Evolutionary conservation across 2,329 filamentous ascomycete genomes (phyloP).

Genomic region (Bipolaris victoriae): DNA sequence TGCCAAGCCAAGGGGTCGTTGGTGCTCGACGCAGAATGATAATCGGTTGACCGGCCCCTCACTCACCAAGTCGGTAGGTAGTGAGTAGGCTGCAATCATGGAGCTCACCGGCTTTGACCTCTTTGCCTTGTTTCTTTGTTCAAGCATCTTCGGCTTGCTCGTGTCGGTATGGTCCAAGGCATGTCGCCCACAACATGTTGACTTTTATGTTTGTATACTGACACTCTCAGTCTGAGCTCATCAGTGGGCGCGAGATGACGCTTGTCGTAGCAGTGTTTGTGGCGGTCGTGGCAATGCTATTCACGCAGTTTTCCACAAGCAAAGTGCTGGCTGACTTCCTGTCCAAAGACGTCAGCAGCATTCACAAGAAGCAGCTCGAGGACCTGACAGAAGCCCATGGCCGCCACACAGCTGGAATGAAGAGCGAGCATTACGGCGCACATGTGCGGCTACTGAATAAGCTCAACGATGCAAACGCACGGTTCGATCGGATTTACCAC

Average conservation of each 20-base stretch:
- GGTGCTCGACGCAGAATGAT: background rate
- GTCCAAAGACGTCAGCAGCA: background rate
- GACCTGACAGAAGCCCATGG: conserved; percentile 19
- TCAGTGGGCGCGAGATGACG: conserved; percentile 16
- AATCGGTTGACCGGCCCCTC: background rate
- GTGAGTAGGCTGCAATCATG: conserved; percentile 7
- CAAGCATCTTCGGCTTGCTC: conserved; percentile 14
- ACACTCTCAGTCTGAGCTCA: conserved; percentile 10
- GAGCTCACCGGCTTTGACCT: conserved; percentile 15
- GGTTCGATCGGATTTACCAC: conserved; percentile 17
- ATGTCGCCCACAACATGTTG: background rate
- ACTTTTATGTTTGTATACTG: background rate
- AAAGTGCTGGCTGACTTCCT: conserved; percentile 10
- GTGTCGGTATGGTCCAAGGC: conserved; percentile 6
- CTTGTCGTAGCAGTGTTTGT: conserved; percentile 16
- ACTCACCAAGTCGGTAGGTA: background rate
- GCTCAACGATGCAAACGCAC: conserved; percentile 6
- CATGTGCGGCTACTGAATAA: conserved; percentile 9
- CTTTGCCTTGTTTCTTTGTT: conserved; percentile 18
- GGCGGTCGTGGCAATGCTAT: background rate
- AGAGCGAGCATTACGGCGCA: conserved; percentile 8
- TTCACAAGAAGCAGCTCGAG: conserved; percentile 12
- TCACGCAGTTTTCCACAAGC: conserved; percentile 1
- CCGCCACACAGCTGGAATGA: conserved; percentile 11
- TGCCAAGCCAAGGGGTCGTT: conserved; percentile 7